Percentiles rank a stretch among this genome's conserved stretches.
Conservation (phyloP, 805 yeast genomes). For the Komagataella mondaviorum region DNA sequence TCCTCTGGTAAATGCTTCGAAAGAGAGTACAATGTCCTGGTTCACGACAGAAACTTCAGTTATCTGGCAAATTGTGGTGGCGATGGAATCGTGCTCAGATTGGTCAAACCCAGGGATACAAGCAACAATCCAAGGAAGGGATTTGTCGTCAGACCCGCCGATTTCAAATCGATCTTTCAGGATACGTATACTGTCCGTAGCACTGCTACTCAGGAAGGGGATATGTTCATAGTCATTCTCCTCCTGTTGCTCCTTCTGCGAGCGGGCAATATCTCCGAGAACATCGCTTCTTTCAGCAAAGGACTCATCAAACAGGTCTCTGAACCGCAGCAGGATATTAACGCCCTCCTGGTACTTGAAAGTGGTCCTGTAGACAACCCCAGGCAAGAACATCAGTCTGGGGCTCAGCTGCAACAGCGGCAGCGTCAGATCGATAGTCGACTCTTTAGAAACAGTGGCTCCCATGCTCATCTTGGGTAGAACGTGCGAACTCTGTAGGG, state of each 20-base stretch:
- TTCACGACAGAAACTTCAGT: slow-evolving; percentile 31
- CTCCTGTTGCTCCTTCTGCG: slow-evolving; percentile 4
- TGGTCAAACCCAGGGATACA: slow-evolving; percentile 13
- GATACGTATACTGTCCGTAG: slow-evolving; percentile 1
- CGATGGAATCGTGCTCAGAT: slow-evolving; percentile 2
- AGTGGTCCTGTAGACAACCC: slow-evolving; percentile 46
- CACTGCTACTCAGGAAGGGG: background rate
- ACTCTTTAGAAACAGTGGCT: background rate
- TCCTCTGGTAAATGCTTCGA: slow-evolving; percentile 38
- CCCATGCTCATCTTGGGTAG: background rate
- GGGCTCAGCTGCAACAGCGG: slow-evolving; percentile 10
- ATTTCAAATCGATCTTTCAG: background rate
- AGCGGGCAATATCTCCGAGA: background rate
- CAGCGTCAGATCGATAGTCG: slow-evolving; percentile 5
- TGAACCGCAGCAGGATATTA: slow-evolving; percentile 27
- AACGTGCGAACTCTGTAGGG: background rate
- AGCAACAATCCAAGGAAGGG: slow-evolving; percentile 8
- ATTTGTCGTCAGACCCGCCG: background rate
- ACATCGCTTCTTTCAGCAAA: slow-evolving; percentile 6
- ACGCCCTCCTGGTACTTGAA: slow-evolving; percentile 33
- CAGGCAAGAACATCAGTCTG: slow-evolving; percentile 39
- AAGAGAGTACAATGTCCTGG: slow-evolving; percentile 28
- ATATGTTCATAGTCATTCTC: slow-evolving; percentile 1
- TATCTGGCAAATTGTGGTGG: slow-evolving; percentile 30
- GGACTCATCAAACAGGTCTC: background rate